Base-by-base conservation (phyloP, 768 basidiomycete genomes). In the Scleroderma bovista region DNA sequence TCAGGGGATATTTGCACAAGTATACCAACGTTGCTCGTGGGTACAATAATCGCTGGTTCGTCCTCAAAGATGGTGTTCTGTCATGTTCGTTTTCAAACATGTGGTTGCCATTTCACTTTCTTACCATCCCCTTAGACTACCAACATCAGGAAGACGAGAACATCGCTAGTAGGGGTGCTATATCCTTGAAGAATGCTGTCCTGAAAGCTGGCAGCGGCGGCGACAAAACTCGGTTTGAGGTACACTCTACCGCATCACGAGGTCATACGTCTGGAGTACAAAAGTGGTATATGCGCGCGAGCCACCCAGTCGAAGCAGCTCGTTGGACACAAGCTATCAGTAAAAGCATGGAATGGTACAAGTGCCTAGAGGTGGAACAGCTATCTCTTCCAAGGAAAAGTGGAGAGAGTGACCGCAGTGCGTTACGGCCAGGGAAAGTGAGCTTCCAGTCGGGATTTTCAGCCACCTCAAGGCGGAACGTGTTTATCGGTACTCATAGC, bases 21-120 rank as follows among this genome's bases (percentile, higher is more conserved):
- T 96, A 93, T 62, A 84, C 86, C 1, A 97, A 96, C 57, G 88
- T 96, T 34, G 90, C 91, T 0, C 84, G 82, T 57, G 93, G 94
- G 0, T 95, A 93, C 63, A 84, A 82, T 51, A 86, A 88, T 0
- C 75, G 93, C 1, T 96, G 93, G 92, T 95, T 97, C 60, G 90
- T 95, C 0, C 76, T 96, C 17, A 84, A 88, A 59, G 79, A 86
- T 47, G 93, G 92, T 0, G 73, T 88, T 22, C 65, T 94, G n/a
- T 90, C 88, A 16, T 93, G 90, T 89, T 62, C 22, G 87, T 77
- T 1, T 31, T 15, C 44, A 29, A n/a, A 13, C 26, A n/a, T n/a
- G 31, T 20, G 11, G 31, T 4, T 33, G 31, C 11, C n/a, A 15
- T 19, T 5, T 22, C 10, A 13, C 12, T 33, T 33, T 19, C 43